phyloP scores from a whole-genome alignment of 768 basidiomycete genomes.

The Serendipita vermifera region DNA sequence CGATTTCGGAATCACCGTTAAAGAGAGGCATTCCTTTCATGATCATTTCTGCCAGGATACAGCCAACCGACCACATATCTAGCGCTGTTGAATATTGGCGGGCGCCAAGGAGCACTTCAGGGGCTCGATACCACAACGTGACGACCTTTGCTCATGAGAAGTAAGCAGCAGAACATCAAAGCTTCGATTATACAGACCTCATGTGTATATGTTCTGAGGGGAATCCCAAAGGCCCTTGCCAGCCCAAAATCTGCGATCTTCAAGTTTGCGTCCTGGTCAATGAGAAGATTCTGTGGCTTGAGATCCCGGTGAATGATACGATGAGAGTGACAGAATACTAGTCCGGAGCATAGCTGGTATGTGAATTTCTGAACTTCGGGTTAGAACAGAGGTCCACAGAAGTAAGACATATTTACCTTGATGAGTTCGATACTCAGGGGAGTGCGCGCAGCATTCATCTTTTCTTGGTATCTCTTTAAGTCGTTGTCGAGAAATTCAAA shows the following conservation, averaged over 20 bases:
- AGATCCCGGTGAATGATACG: slow-evolving; percentile 94
- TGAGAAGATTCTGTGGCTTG: slow-evolving; percentile 91
- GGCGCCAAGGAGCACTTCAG: slow-evolving; percentile 90
- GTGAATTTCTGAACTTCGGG: slow-evolving; percentile 73
- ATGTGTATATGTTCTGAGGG: slow-evolving; percentile 97
- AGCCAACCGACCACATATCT: slow-evolving; percentile 99
- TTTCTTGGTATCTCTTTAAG: slow-evolving; percentile 93
- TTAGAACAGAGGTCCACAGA: slow-evolving; percentile 21
- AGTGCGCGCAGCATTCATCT: slow-evolving; percentile 53
- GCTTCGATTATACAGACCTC: slow-evolving; percentile 43
- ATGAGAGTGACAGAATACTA: slow-evolving; percentile 90
- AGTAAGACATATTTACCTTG: slow-evolving; percentile 47
- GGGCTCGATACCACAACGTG: slow-evolving; percentile 97
- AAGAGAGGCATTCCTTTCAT: slow-evolving; percentile 81
- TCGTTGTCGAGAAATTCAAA: slow-evolving; percentile 97
- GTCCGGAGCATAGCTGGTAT: slow-evolving; percentile 78
- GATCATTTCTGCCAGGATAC: slow-evolving; percentile 98
- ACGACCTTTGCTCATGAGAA: slow-evolving; percentile 60
- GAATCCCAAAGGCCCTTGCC: slow-evolving; percentile 94
- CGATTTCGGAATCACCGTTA: slow-evolving; percentile 98
- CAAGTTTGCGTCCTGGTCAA: slow-evolving; percentile 77
- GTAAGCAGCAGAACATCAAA: neutral
- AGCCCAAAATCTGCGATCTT: slow-evolving; percentile 96
- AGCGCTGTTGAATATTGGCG: slow-evolving; percentile 95
- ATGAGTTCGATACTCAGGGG: slow-evolving; percentile 62